Conservation (phyloP, 768 basidiomycete genomes). For the Mycena filopes region DNA sequence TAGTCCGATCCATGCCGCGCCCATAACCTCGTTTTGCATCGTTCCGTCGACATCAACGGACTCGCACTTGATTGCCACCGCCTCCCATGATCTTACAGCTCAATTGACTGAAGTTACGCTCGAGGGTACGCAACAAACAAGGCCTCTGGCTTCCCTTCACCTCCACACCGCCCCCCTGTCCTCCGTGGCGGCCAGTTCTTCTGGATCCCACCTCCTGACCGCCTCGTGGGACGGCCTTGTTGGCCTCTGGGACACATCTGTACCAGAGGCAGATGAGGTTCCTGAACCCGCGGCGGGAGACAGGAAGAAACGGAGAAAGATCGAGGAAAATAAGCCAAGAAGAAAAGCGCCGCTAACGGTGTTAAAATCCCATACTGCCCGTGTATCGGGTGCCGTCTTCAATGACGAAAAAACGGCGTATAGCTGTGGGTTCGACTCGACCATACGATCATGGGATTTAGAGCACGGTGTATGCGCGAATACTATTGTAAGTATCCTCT, state of each 20-base stretch:
- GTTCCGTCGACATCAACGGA: constrained; percentile 50
- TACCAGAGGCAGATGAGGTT: constrained; percentile 75
- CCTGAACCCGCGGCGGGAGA: constrained; percentile 48
- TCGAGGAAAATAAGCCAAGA: constrained; percentile 55
- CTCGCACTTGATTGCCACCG: constrained; percentile 64
- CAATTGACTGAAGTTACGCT: constrained; percentile 60
- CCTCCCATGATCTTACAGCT: constrained; percentile 84
- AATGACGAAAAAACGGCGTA: constrained; percentile 57
- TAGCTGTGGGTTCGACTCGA: constrained; percentile 91
- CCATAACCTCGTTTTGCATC: constrained; percentile 73
- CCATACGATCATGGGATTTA: constrained; percentile 88
- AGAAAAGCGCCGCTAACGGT: constrained; percentile 78
- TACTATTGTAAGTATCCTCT: constrained; percentile 67
- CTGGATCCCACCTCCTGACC: constrained; percentile 77
- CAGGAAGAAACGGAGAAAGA: constrained; percentile 72
- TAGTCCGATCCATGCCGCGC: constrained; percentile 65
- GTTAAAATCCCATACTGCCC: constrained; percentile 84
- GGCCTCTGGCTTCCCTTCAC: constrained; percentile 76
- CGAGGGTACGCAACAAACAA: constrained; percentile 41
- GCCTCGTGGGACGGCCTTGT: constrained; percentile 90
- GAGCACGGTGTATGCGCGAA: constrained; percentile 76
- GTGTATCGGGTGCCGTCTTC: constrained; percentile 82
- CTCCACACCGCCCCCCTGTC: constrained; percentile 88
- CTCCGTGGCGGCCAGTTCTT: constrained; percentile 65
- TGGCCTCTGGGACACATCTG: constrained; percentile 79